Conservation (phyloP, 306 rosid species). For the Delonix regia region DNA sequence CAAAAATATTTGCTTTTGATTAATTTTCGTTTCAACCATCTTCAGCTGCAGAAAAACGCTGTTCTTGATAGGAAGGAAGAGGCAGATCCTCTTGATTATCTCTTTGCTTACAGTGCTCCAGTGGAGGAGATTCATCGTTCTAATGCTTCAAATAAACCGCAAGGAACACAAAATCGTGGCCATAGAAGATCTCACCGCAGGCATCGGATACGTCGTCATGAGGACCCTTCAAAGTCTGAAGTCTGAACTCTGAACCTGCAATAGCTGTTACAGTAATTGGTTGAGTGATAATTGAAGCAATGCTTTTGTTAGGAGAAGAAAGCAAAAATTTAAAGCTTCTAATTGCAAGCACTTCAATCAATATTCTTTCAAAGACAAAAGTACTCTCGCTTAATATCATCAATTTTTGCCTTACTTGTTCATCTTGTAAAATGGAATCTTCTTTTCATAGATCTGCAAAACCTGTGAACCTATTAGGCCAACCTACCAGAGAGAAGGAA, state of each 20-base stretch:
- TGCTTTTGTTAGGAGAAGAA: no score
- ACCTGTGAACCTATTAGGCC: no score
- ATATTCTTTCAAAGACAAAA: no score
- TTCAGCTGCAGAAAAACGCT: constrained; percentile 50
- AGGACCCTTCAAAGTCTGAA: constrained; percentile 36
- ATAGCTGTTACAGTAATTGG: no score
- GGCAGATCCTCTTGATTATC: constrained; percentile 66
- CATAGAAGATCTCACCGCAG: constrained; percentile 69
- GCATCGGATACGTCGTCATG: constrained; percentile 59
- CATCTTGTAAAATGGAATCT: no score
- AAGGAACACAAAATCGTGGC: constrained; percentile 44
- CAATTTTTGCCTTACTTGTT: no score
- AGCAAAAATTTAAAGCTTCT: no score
- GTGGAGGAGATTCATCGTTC: constrained; percentile 58
- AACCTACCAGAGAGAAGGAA: no score
- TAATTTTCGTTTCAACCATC: neutral
- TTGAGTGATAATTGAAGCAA: no score
- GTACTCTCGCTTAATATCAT: no score
- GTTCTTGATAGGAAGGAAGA: constrained; percentile 48
- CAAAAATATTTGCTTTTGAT: neutral
- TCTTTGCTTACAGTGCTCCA: constrained; percentile 56
- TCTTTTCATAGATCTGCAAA: no score
- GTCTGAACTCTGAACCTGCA: constrained; percentile 7
- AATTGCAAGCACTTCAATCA: no score
- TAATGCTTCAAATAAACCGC: constrained; percentile 41